phyloP scores from a whole-genome alignment of 306 rosid species.

The Purshia tridentata region DNA sequence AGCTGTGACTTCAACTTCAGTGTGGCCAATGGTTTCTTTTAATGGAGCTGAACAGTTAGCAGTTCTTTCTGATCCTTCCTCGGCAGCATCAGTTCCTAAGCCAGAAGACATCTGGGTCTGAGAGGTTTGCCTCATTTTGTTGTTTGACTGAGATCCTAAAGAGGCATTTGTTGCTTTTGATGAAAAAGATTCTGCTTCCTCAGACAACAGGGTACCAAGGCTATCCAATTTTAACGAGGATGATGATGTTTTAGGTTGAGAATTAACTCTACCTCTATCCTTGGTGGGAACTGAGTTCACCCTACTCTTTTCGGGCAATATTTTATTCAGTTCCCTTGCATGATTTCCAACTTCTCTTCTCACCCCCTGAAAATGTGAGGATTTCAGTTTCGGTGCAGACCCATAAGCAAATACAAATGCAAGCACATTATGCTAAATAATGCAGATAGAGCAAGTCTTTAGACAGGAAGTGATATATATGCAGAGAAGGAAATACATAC shows the following conservation, averaged over 20 bases:
- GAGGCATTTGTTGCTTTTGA: constrained; percentile 30
- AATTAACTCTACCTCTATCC: constrained; percentile 44
- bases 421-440: neutral
- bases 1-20: constrained; percentile 75
- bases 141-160: constrained; percentile 29
- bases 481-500: neutral
- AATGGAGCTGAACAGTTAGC: constrained; percentile 29
- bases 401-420: neutral
- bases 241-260: constrained; percentile 47
- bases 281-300: constrained; percentile 26
- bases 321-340: constrained; percentile 65
- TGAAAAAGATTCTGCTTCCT: constrained; percentile 38
- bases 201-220: constrained; percentile 35
- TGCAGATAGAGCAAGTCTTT: neutral
- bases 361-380: constrained; percentile 64
- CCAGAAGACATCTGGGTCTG: constrained; percentile 26
- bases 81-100: constrained; percentile 29
- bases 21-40: constrained; percentile 78
- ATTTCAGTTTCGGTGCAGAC: neutral
- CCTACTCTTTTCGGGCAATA: constrained; percentile 27
- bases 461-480: neutral
- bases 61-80: constrained; percentile 35
- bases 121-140: constrained; percentile 30
- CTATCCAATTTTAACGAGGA: constrained; percentile 31
- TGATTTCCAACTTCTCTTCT: constrained; percentile 93